A percentile compares a stretch with the other conserved stretches of the same genome.
Conservation (phyloP, 306 rosid species). For the Glycyrrhiza uralensis region DNA sequence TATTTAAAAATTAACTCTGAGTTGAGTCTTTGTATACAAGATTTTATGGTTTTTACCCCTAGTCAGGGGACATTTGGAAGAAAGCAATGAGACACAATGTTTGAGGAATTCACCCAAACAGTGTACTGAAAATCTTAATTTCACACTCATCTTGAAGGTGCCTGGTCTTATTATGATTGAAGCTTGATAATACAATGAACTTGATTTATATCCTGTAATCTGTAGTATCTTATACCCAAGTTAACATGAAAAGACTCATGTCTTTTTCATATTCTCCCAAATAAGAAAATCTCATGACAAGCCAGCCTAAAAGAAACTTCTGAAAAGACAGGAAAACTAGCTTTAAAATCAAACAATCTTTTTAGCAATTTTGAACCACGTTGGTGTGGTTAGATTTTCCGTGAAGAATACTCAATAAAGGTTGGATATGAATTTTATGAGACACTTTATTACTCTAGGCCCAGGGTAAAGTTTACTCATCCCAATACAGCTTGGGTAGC, state of each 20-base stretch:
- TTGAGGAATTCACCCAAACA: too few relatives aligned
- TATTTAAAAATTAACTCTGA: neutral
- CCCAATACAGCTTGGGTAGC: neutral
- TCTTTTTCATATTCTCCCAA: neutral
- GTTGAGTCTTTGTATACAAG: neutral
- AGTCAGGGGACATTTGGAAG: neutral
- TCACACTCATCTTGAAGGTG: too few relatives aligned
- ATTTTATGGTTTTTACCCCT: neutral
- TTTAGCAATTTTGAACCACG: neutral
- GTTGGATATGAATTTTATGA: neutral
- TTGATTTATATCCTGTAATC: too few relatives aligned
- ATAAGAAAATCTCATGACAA: neutral
- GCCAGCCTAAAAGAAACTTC: neutral
- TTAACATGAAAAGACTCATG: neutral
- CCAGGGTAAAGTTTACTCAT: neutral
- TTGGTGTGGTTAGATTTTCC: neutral
- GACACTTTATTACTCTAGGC: neutral
- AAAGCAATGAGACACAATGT: neutral
- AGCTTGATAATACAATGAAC: too few relatives aligned
- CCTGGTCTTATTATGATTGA: too few relatives aligned
- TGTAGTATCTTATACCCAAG: conserved; percentile 1
- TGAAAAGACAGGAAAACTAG: neutral
- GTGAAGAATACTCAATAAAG: neutral
- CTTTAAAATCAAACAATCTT: neutral
- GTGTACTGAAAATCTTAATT: too few relatives aligned